These are phyloP conservation scores for Hondaea fermentalgiana DNA, from an alignment of 108 stramenopile genomes.

Conservation along the genomic window DNA sequence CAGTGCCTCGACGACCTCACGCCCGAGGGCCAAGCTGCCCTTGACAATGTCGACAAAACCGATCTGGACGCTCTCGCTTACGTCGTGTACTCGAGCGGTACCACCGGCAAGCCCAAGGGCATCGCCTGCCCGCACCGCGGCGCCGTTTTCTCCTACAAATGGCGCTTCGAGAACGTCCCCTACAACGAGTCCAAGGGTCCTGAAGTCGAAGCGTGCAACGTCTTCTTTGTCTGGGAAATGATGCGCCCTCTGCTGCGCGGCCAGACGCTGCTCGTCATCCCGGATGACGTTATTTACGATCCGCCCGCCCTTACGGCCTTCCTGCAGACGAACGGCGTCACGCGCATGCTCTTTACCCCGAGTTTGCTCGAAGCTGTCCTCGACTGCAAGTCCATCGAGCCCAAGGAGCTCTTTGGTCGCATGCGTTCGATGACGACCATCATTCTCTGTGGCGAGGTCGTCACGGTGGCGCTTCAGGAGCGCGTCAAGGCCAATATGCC, in stretches of 20 bases:
- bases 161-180: slow-evolving; percentile 41
- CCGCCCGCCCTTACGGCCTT: slow-evolving; percentile 44
- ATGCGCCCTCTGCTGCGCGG: slow-evolving; percentile 58
- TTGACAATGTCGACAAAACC: slow-evolving; percentile 22
- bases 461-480: slow-evolving; percentile 45
- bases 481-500: slow-evolving; percentile 38
- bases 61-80: slow-evolving; percentile 57
- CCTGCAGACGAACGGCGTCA: slow-evolving; percentile 43
- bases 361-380: slow-evolving; percentile 55
- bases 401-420: slow-evolving; percentile 31
- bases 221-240: slow-evolving; percentile 74
- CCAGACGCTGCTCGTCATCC: slow-evolving; percentile 54
- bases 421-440: slow-evolving; percentile 41
- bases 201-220: slow-evolving; percentile 57
- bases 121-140: slow-evolving; percentile 61
- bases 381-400: slow-evolving; percentile 37
- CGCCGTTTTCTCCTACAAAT: slow-evolving; percentile 51
- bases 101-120: slow-evolving; percentile 61
- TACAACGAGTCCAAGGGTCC: slow-evolving; percentile 32
- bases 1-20: slow-evolving; percentile 19
- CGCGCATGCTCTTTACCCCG: slow-evolving; percentile 67
- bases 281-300: slow-evolving; percentile 63
- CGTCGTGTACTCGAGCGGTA: slow-evolving; percentile 58
- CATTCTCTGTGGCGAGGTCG: slow-evolving; percentile 63
- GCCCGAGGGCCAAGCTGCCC: slow-evolving; percentile 16